Conservation (phyloP, 2,329 filamentous ascomycete genomes). For the Macrophomina pseudophaseolina region DNA sequence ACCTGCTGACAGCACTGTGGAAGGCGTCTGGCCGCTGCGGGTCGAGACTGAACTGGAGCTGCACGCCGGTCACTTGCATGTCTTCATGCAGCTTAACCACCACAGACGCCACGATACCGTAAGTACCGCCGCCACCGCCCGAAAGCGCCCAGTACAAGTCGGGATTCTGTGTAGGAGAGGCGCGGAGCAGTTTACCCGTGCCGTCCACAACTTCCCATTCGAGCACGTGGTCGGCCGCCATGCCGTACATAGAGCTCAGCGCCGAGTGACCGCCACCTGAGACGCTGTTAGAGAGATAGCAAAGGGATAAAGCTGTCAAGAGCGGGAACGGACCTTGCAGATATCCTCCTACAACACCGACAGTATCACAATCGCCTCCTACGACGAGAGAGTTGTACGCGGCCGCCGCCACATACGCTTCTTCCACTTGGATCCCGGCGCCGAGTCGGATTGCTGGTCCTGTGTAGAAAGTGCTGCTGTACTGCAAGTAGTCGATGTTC, state of each 20-base stretch:
- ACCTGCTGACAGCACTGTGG: no score
- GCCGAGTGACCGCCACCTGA: slow-evolving; percentile 40
- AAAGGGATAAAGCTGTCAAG: no score
- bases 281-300: background rate
- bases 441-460: slow-evolving; percentile 39
- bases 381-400: slow-evolving; percentile 33
- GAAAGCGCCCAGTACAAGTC: slow-evolving; percentile 45
- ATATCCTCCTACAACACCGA: slow-evolving; percentile 41
- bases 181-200: slow-evolving; percentile 35
- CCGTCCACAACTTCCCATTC: slow-evolving; percentile 41
- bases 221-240: slow-evolving; percentile 40
- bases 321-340: slow-evolving; percentile 29
- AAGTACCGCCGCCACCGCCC: slow-evolving; percentile 40
- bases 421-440: slow-evolving; percentile 40
- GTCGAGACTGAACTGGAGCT: slow-evolving; percentile 28
- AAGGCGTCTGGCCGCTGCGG: no score
- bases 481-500: slow-evolving; percentile 38
- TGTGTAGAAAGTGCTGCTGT: slow-evolving; percentile 34
- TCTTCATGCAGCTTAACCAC: slow-evolving; percentile 36
- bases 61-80: slow-evolving; percentile 33
- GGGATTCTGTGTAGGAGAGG: slow-evolving; percentile 35
- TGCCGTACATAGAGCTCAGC: slow-evolving; percentile 28
- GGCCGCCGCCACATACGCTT: slow-evolving; percentile 34
- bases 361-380: slow-evolving; percentile 39
- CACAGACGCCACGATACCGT: slow-evolving; percentile 39